Conservation (phyloP, 225 moss, liverwort and hornwort genomes). For the Straminergon stramineum region DNA sequence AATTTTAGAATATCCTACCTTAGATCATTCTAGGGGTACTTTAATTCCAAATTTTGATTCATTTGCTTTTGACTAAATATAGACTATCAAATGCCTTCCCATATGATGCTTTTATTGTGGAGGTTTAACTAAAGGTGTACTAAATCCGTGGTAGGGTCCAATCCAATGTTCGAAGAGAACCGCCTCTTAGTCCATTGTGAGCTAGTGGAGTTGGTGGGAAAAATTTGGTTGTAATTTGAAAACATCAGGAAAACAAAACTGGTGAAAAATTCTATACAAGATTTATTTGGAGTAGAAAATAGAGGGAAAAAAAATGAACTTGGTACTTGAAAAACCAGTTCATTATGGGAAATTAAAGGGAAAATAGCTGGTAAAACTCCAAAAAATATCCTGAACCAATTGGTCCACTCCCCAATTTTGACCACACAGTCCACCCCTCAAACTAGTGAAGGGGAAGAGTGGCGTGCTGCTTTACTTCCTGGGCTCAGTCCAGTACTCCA, state of each 20-base stretch:
- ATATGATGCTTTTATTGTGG: neutral
- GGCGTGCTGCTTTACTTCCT: neutral
- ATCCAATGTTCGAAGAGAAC: neutral
- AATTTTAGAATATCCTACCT: neutral
- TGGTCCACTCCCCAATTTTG: neutral
- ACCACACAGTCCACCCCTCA: neutral
- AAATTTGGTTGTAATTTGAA: neutral
- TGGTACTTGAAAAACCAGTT: neutral
- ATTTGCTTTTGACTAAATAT: neutral
- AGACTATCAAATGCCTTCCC: neutral
- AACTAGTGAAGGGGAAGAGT: neutral
- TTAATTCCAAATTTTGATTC: neutral
- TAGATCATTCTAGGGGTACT: no score
- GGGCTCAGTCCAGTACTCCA: neutral
- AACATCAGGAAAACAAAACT: fast-evolving
- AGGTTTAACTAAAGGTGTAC: neutral
- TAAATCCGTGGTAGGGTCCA: neutral
- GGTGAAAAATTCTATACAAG: neutral
- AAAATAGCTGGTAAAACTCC: neutral
- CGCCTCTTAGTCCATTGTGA: fast-evolving
- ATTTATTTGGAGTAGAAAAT: neutral
- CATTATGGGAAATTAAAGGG: no score
- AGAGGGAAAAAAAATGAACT: no score
- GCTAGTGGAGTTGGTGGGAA: neutral
- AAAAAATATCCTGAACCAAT: neutral